Evolutionary conservation across 352 stramenopile genomes (phyloP), one percentile per base, ranked within the genome.

Genomic region (Globisporangium canariense): DNA sequence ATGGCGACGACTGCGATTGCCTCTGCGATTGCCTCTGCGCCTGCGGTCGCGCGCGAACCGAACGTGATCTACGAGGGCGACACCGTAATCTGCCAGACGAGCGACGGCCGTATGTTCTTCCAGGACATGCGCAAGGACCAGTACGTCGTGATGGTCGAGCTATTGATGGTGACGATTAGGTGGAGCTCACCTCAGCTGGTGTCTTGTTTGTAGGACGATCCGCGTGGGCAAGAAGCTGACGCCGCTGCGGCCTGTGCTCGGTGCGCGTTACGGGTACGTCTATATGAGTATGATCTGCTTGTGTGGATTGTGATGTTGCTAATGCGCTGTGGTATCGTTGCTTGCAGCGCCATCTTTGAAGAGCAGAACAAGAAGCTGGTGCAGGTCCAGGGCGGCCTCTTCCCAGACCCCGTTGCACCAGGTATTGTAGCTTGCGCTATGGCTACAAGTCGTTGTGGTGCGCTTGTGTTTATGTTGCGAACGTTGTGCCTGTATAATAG

Each of bases 41-140:
- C n/a, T 32, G 64, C 14, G 25, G 51, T 66, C 18, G 25, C 53
- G 63, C 81, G 81, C 58, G 56, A 79, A 58, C 71, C 78, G 40
- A 90, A 93, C 59, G 70, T 91, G 63, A 95, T 95, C 62, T 88
- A 91, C 72, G 86, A 93, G 52, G 84, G 84, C 62, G 86, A 95
- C 70, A 93, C 86, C 1, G 84, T 95, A 20, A 91, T 95, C 67
- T 95, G 86, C 65, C 78, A 95, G 69, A 93, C 84, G 9, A 93
- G 84, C 60, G 86, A 95, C 36, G 84, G 81, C 9, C 81, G 86
- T 38, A 85, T 93, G 71, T 95, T 95, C 75, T 95, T 95, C 69
- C 83, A 93, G 68, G 67, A 76, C 54, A 73, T 91, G 67, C 79
- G 77, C 28, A 82, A 79, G 65, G 81, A 89, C 71, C 79, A 88